Evolutionary conservation across 768 basidiomycete species (phyloP).

Genomic region (Tephrocybe sp.): DNA sequence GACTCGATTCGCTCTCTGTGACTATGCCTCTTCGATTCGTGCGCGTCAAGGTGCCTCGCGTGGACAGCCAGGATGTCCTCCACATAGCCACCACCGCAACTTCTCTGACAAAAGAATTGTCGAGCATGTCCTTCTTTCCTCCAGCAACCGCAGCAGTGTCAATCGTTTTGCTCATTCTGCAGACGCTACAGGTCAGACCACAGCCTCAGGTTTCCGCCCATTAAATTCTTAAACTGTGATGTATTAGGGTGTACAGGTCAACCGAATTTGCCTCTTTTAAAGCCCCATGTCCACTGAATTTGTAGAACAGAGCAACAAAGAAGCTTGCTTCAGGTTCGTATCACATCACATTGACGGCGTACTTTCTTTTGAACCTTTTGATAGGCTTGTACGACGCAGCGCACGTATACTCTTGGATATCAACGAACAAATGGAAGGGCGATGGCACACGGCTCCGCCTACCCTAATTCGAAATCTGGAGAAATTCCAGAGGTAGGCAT

Average conservation of each 20-base stretch:
- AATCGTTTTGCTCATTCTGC: slow-evolving; percentile 39
- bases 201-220: background rate
- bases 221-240: background rate
- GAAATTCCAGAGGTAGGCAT: slow-evolving; percentile 37
- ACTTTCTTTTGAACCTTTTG: background rate
- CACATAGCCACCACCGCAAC: slow-evolving; percentile 16
- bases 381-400: slow-evolving; percentile 34
- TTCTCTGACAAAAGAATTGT: slow-evolving; percentile 20
- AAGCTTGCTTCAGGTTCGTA: slow-evolving; percentile 30
- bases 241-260: slow-evolving; percentile 21
- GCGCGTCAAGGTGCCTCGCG: slow-evolving; percentile 10
- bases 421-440: slow-evolving; percentile 41
- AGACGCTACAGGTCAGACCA: slow-evolving; percentile 41
- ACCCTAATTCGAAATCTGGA: slow-evolving; percentile 36
- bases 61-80: slow-evolving; percentile 16
- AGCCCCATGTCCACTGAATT: slow-evolving; percentile 13
- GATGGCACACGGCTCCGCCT: slow-evolving; percentile 41
- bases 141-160: slow-evolving; percentile 40
- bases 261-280: background rate
- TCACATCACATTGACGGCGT: background rate
- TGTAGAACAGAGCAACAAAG: slow-evolving; percentile 33
- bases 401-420: slow-evolving; percentile 41
- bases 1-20: background rate
- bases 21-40: slow-evolving; percentile 19
- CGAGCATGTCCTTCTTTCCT: slow-evolving; percentile 32